Base-by-base conservation (phyloP, 306 rosid genomes). In the Comarum palustre region DNA sequence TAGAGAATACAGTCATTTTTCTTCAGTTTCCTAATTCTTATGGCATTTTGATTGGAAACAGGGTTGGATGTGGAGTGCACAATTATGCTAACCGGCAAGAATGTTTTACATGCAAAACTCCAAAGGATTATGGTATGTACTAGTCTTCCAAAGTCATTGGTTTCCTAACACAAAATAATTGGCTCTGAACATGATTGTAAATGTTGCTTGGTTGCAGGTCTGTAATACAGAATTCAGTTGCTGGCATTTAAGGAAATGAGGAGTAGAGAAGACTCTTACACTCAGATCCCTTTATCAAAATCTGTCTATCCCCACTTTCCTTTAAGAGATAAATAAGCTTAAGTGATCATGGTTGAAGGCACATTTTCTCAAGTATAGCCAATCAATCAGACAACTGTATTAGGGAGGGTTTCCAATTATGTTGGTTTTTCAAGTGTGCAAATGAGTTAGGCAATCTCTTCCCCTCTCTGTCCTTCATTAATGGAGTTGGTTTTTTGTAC, bases 11-110 rank as follows among this genome's bases (percentile, higher is more conserved):
- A 24, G 39, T 9, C 12, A 39, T 65, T 36, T 63, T 2, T 32
- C 54, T 17, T 64, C 22, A 52, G 54, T 74, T 74, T 55, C 29
- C 75, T 71, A 55, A 64, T 20, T 71, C 8, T 42, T 47, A 43
- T 13, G 24, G 57, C 22, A 62, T 54, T 77, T 24, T 78, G 24
- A 38, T 66, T 82, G 67, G 19, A 8, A 36, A 69, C 86, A 95
- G 98, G 78, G 60, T 36, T 65, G 98, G 92, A 74, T 95, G 99
- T 76, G 97, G 96, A 82, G 78, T 82, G 54, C 99, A 91, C 80
- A 95, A 95, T 72, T 95, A 91, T 46, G 99, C 99, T 38, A 87
- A 89, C 87, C 86, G 99, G 84, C 68, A 76, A 74, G 96, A 84
- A 79, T 95, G 99, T 75, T 83, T 52, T 66, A 95, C 86, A 81